Evolutionary conservation across 202 grass and related monocot genomes (phyloP).

Genomic region (Bolboschoenoplectus hybrid): DNA sequence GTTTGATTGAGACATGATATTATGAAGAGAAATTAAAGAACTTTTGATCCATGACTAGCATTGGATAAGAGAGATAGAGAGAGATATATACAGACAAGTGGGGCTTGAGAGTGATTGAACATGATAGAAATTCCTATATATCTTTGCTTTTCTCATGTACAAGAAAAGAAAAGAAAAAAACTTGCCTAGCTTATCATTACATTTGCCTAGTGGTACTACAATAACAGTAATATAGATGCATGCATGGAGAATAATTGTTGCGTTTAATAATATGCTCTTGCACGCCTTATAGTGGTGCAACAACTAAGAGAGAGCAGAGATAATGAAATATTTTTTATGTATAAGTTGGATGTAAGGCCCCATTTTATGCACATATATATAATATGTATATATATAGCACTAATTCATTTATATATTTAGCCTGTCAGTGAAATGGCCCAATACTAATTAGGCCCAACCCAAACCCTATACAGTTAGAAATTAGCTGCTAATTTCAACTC

Average conservation of each 20-base stretch:
- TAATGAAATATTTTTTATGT: neutral
- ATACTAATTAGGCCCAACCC: slow-evolving; percentile 19
- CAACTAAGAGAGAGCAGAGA: slow-evolving; percentile 4
- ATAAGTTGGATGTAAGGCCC: slow-evolving; percentile 11
- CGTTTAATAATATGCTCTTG: slow-evolving; percentile 13
- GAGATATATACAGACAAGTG: slow-evolving; percentile 17
- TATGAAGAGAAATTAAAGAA: slow-evolving; percentile 7
- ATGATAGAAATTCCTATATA: slow-evolving; percentile 18
- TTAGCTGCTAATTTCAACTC: neutral
- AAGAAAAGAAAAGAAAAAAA: neutral
- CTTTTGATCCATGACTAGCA: slow-evolving; percentile 27
- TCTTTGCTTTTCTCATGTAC: slow-evolving; percentile 16
- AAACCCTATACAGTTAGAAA: slow-evolving; percentile 1
- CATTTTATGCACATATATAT: neutral
- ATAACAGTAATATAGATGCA: neutral
- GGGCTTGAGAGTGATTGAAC: slow-evolving; percentile 34
- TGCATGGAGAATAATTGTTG: slow-evolving; percentile 19
- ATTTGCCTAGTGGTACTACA: slow-evolving; percentile 24
- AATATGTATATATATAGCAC: neutral
- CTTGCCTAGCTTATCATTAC: slow-evolving; percentile 24
- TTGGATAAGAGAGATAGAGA: slow-evolving; percentile 28
- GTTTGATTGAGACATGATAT: slow-evolving; percentile 25
- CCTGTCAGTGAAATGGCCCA: slow-evolving; percentile 1
- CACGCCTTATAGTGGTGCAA: slow-evolving; percentile 31
- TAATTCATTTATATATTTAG: slow-evolving; percentile 5